phyloP scores from a whole-genome alignment of 179 eudicot species.

The Silene noctiflora region DNA sequence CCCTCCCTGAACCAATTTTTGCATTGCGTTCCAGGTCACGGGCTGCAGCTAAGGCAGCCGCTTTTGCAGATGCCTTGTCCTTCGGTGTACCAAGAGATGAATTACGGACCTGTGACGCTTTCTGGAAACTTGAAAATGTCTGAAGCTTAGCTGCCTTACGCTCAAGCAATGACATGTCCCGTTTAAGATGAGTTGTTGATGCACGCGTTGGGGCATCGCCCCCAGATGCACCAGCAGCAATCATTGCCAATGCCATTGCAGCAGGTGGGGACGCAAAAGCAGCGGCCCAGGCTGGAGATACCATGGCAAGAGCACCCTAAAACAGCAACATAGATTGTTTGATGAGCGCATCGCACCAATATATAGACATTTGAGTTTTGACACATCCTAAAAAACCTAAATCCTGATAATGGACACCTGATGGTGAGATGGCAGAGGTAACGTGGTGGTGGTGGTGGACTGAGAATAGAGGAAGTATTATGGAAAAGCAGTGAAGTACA shows the following conservation, averaged over 20 bases:
- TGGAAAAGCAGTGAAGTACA: no score
- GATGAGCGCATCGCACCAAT: conserved; percentile 15
- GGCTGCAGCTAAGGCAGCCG: conserved; percentile 98
- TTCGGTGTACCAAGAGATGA: conserved; percentile 54
- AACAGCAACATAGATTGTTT: conserved; percentile 16
- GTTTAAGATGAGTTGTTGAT: conserved; percentile 60
- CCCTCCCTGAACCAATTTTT: conserved; percentile 97
- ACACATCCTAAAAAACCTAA: not conserved
- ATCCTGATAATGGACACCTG: not conserved
- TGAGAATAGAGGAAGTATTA: not conserved
- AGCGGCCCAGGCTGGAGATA: conserved; percentile 96
- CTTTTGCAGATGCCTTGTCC: conserved; percentile 98
- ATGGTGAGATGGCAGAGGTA: not conserved
- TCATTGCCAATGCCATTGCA: conserved; percentile 98
- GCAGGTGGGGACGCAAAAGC: conserved; percentile 99
- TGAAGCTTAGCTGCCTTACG: conserved; percentile 74
- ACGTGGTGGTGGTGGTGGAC: not conserved
- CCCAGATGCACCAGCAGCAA: conserved; percentile 99
- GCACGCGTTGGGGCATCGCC: conserved; percentile 79
- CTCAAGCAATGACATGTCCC: conserved; percentile 80
- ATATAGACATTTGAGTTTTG: not conserved
- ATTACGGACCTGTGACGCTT: conserved; percentile 52
- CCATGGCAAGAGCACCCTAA: conserved; percentile 98
- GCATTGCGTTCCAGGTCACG: conserved; percentile 98
- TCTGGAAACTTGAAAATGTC: conserved; percentile 91